Conservation (phyloP, 257 asterid genomes). For the Galeopsis tetrahit region DNA sequence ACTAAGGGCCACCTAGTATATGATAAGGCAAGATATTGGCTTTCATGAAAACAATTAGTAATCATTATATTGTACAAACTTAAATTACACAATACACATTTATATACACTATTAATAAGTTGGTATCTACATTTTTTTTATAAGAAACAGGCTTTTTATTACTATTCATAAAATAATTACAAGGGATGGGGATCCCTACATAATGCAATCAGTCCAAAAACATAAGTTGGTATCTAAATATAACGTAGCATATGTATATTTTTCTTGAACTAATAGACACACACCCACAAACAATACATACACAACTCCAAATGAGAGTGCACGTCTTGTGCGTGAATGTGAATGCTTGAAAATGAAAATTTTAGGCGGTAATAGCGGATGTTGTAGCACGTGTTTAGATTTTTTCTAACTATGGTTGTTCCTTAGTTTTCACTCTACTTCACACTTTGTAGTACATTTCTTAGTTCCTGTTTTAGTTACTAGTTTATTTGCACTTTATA, state of each 20-base stretch:
- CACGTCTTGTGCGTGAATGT: no score
- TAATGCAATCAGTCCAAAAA: no score
- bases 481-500: no score
- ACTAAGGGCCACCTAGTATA: neutral
- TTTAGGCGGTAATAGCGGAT: no score
- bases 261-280: neutral
- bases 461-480: neutral
- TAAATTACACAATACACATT: neutral
- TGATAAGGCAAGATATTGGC: neutral
- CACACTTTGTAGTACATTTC: neutral
- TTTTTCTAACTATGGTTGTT: neutral
- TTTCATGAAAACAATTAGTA: no score
- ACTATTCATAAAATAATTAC: no score
- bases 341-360: no score
- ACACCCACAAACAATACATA: neutral
- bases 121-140: no score
- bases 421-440: neutral
- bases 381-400: neutral
- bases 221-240: no score
- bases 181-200: no score
- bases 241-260: neutral
- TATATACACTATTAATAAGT: neutral
- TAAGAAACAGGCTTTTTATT: no score
- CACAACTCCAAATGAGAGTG: neutral
- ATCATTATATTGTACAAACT: neutral